Evolutionary conservation across 2,329 filamentous ascomycete genomes (phyloP), one percentile per base, ranked within the genome.

Genomic region (Pseudopyricularia javanii): DNA sequence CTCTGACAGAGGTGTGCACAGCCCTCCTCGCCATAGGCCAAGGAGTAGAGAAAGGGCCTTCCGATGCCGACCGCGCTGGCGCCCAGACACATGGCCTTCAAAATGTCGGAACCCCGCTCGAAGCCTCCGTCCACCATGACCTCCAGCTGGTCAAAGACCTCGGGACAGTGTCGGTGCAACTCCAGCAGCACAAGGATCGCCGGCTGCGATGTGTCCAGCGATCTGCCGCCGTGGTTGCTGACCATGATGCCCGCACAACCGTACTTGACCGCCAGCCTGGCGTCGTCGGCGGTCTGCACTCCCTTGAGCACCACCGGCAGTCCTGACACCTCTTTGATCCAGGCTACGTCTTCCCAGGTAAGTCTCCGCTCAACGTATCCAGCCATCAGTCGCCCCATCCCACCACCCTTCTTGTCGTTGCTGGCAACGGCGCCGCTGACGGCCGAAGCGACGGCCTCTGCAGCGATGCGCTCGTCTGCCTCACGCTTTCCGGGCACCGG

Each of bases 141-240:
- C 50, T 68, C 64, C 35, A 70, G 58, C n/a, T 56, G 62, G 50
- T 64, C 61, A 57, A 72, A 65, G 11, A 69, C 64, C 52, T 72
- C 63, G n/a, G 70, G 69, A 35, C 67, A 67, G 54, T 66, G 60
- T 48, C 60, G 63, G 54, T 66, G 62, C 35, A 71, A 64, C 61
- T 72, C 69, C 3, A 71, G 65, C 50, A 71, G 61, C 1, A 65
- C 66, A 40, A 70, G 60, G 9, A 70, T 59, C 8, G 68, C 61
- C 0, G 68, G 68, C 57, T 61, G 67, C 54, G 57, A 75, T 62
- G 63, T 74, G 43, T 81, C 78, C 1, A 79, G 65, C 1, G 76
- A 75, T 28, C 79, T 66, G 3, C 79, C 79, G 17, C 79, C 78
- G 53, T 82, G 79, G 55, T 82, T 82, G 55, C 73, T 78, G 33